These are phyloP conservation scores for Diaporthe amygdali DNA, from an alignment of 2,329 filamentous ascomycete genomes.

Conservation along the genomic window DNA sequence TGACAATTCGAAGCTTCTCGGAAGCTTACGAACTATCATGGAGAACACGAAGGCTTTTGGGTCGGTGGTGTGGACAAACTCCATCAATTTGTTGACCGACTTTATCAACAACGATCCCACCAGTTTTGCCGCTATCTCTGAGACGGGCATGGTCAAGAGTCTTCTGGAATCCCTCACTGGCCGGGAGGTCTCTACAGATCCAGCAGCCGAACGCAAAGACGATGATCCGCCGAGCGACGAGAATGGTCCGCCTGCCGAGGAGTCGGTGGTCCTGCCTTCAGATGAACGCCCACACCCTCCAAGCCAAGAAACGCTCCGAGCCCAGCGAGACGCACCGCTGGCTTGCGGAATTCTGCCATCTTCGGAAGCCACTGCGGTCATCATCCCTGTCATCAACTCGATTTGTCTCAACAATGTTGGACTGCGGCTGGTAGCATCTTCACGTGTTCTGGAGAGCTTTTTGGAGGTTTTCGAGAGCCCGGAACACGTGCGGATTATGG, in stretches of 20 bases:
- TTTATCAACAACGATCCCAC: slow-evolving; percentile 99
- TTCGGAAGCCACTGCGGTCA: slow-evolving; percentile 82
- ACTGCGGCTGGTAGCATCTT: slow-evolving; percentile 85
- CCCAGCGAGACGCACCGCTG: slow-evolving; percentile 48
- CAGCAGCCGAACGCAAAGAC: slow-evolving; percentile 28
- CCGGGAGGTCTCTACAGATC: slow-evolving; percentile 46
- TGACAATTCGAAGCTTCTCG: slow-evolving; percentile 85
- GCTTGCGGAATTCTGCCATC: slow-evolving; percentile 84
- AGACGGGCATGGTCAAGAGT: slow-evolving; percentile 87
- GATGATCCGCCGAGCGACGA: slow-evolving; percentile 33
- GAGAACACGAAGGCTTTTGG: slow-evolving; percentile 81
- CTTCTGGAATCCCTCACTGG: slow-evolving; percentile 83
- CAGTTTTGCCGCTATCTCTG: slow-evolving; percentile 93
- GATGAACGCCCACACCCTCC: slow-evolving; percentile 58
- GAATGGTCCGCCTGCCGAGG: slow-evolving; percentile 41
- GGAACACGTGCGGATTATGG: slow-evolving; percentile 84
- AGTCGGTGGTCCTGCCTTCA: slow-evolving; percentile 42
- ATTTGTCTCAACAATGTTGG: slow-evolving; percentile 91
- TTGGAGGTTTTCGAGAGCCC: slow-evolving; percentile 97
- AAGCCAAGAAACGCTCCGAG: slow-evolving; percentile 52
- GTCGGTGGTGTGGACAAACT: slow-evolving; percentile 94
- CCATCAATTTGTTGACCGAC: slow-evolving; percentile 87
- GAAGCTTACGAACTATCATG: slow-evolving; percentile 80
- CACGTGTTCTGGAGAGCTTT: slow-evolving; percentile 82
- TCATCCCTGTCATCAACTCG: slow-evolving; percentile 88